Percentiles rank a stretch among this genome's conserved stretches.
Evolutionary conservation across 306 rosid species (phyloP).

Genomic region (Bauhinia variegata): DNA sequence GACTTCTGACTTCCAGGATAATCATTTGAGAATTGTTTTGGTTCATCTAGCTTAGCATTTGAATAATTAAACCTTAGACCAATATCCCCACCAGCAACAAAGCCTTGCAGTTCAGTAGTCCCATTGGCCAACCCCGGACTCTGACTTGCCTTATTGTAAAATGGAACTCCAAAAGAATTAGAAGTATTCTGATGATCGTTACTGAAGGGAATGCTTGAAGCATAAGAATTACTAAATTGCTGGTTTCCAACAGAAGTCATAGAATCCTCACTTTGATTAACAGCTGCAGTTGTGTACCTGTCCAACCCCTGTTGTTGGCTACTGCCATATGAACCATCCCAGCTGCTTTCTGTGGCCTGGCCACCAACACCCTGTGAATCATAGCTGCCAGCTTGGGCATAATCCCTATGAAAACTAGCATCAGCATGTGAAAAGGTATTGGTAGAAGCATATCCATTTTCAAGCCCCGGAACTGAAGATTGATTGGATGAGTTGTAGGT

Average conservation of each 20-base stretch:
- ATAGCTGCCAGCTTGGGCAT: slow-evolving; percentile 44
- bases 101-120: slow-evolving; percentile 48
- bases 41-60: slow-evolving; percentile 45
- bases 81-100: slow-evolving; percentile 44
- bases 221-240: slow-evolving; percentile 50
- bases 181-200: slow-evolving; percentile 54
- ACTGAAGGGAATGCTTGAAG: slow-evolving; percentile 25
- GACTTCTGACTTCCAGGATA: slow-evolving; percentile 57
- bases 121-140: slow-evolving; percentile 55
- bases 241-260: slow-evolving; percentile 50
- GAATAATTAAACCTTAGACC: slow-evolving; percentile 60
- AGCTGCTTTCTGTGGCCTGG: slow-evolving; percentile 56
- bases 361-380: slow-evolving; percentile 45
- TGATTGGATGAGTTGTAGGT: slow-evolving; percentile 57
- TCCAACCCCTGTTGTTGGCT: slow-evolving; percentile 54
- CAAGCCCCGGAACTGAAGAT: slow-evolving; percentile 43
- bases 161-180: slow-evolving; percentile 54
- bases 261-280: slow-evolving; percentile 37
- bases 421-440: slow-evolving; percentile 33
- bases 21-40: slow-evolving; percentile 49
- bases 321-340: slow-evolving; percentile 29
- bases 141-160: slow-evolving; percentile 53
- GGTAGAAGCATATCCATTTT: slow-evolving; percentile 53
- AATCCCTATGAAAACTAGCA: slow-evolving; percentile 44
- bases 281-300: slow-evolving; percentile 43